phyloP scores from a whole-genome alignment of 805 yeast genomes.

The Yamadazyma tumulicola region DNA sequence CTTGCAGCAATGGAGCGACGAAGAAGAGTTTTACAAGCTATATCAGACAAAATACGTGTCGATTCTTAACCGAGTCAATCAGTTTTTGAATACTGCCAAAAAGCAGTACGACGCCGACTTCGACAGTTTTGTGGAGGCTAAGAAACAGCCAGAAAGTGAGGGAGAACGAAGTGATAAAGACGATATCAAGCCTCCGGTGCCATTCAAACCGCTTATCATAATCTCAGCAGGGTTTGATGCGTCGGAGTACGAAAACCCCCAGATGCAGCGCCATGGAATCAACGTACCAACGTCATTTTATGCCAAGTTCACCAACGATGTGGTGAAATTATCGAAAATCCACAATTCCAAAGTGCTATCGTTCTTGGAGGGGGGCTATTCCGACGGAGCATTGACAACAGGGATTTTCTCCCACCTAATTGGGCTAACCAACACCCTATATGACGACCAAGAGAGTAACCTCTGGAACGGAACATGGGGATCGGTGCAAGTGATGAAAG shows the following conservation, averaged over 20 bases:
- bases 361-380: slow-evolving; percentile 80
- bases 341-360: slow-evolving; percentile 64
- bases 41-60: slow-evolving; percentile 61
- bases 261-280: slow-evolving; percentile 82
- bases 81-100: slow-evolving; percentile 52
- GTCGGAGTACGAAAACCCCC: slow-evolving; percentile 73
- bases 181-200: slow-evolving; percentile 28
- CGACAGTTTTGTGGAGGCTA: slow-evolving; percentile 20
- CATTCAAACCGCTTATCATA: slow-evolving; percentile 52
- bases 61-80: slow-evolving; percentile 62
- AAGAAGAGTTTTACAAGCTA: slow-evolving; percentile 60
- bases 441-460: slow-evolving; percentile 19
- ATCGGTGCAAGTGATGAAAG: slow-evolving; percentile 56
- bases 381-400: slow-evolving; percentile 74
- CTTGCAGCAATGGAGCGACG: slow-evolving; percentile 58
- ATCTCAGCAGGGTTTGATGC: slow-evolving; percentile 89
- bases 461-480: slow-evolving; percentile 68
- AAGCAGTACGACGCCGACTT: slow-evolving; percentile 38
- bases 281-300: slow-evolving; percentile 81
- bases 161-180: too few species aligned
- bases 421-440: slow-evolving; percentile 54
- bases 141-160: slow-evolving; percentile 21
- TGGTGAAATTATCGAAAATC: slow-evolving; percentile 61
- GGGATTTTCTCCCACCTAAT: slow-evolving; percentile 77
- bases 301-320: slow-evolving; percentile 67